Evolutionary conservation across 2,329 filamentous ascomycete species (phyloP), one percentile per base, ranked within the genome.

Genomic region (Tolypocladium capitatum): DNA sequence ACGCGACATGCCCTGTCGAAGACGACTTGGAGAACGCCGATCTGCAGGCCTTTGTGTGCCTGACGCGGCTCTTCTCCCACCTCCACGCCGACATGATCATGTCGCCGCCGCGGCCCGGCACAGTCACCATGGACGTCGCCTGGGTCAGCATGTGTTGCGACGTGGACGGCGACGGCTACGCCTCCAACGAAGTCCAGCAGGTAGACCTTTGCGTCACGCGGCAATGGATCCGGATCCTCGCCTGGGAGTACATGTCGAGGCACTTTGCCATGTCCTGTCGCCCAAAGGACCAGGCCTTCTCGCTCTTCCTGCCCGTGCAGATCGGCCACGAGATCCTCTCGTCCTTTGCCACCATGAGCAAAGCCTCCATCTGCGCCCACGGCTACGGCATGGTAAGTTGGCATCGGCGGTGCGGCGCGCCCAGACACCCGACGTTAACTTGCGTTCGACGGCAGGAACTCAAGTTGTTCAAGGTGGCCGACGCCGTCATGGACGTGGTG

Each of bases 161-260:
- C 21, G 9, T 52, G 2, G 55, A 56, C 16, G 45, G 51, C 0
- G 43, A 55, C 10, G 51, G 50, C 9, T 49, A 53, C 2, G 51
- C 46, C 14, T 51, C 53, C 9, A 53, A 51, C 9, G 58, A 60
- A 43, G 48, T 54, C 1, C 58, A 60, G 43, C 43, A 52, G 5
- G 58, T 60, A 0, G 57, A 60, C 16, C 24, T 60, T 5, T 58
- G 57, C 35, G 57, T 60, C 3, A 59, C 58, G 3, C 53, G 56
- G 2, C 57, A 61, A 43, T 60, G 58, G 58, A 55, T 60, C 21
- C 52, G 55, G 5, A 50, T 60, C 0, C 52, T 60, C 2, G 32
- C 57, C 1, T 61, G 58, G 58, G 56, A 60, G 45, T 60, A 60
- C 16, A 60, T 57, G 0, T 49, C 55, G 3, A 48, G 56, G 1